Conservation (phyloP, 23 red algal genomes). For the Gracilaria domingensis region DNA sequence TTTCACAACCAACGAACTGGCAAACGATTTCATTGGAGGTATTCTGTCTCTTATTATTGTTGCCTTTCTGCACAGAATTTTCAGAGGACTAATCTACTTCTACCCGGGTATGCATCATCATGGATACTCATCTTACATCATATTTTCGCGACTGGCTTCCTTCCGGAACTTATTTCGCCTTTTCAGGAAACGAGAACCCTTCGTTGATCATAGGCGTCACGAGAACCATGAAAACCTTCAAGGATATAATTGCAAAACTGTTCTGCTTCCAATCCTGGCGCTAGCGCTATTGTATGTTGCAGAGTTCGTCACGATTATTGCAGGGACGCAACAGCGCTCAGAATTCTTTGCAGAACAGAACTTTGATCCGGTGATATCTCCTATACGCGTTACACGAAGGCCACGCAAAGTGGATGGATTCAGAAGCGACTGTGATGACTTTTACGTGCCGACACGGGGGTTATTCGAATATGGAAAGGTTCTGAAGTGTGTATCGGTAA, state of each 20-base stretch:
- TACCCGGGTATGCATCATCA: background rate
- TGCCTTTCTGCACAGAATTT: no score
- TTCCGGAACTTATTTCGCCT: background rate
- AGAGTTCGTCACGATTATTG: background rate
- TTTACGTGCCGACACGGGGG: background rate
- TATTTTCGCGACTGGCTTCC: background rate
- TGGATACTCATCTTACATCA: background rate
- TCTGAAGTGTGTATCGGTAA: background rate
- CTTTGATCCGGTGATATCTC: background rate
- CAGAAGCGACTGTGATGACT: background rate
- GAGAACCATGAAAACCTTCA: no score
- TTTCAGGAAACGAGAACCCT: background rate
- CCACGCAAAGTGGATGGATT: background rate
- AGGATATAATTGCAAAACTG: background rate
- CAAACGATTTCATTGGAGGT: no score
- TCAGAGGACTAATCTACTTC: background rate
- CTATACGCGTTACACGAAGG: background rate
- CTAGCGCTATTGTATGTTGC: background rate
- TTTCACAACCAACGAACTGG: no score
- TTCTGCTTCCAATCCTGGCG: background rate
- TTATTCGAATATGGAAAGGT: slow-evolving; percentile 4
- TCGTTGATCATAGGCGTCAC: background rate
- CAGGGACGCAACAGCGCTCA: background rate
- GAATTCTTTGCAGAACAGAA: background rate
- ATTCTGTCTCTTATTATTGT: no score